Percentiles rank a stretch among this genome's conserved stretches.
Conservation (phyloP, 2,329 filamentous ascomycete genomes). For the Chrysoporthe austroafricana region DNA sequence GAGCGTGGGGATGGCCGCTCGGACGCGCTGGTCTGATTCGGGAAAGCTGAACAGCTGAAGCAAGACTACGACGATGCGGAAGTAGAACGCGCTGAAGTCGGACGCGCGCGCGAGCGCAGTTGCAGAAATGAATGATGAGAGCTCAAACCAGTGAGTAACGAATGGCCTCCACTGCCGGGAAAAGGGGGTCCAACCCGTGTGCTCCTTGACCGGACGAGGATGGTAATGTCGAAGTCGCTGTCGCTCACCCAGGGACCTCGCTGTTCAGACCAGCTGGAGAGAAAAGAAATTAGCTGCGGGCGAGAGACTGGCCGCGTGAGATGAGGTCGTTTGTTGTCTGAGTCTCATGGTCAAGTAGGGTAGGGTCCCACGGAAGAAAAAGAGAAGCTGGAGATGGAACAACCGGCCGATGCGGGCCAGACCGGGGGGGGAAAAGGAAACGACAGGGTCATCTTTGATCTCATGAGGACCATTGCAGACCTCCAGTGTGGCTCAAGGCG, state of each 20-base stretch:
- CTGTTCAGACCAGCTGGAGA: constrained; percentile 28
- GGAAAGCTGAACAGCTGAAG: constrained; percentile 7
- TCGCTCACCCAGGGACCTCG: constrained; percentile 13
- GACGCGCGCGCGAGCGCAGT: constrained; percentile 11
- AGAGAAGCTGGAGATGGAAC: constrained; percentile 20
- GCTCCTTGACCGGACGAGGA: constrained; percentile 2
- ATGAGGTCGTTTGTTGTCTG: constrained; percentile 21
- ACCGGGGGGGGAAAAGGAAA: constrained; percentile 15
- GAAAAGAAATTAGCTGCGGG: constrained; percentile 28
- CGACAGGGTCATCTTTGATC: constrained; percentile 27
- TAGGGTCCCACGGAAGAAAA: constrained; percentile 11
- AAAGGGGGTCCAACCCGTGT: constrained; percentile 8
- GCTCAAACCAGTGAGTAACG: constrained; percentile 28
- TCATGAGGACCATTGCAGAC: constrained; percentile 27
- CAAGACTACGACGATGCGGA: constrained; percentile 4
- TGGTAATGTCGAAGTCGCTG: constrained; percentile 1
- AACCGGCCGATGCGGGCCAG: constrained; percentile 16
- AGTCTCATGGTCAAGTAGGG: constrained; percentile 19
- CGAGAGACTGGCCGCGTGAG: constrained; percentile 21
- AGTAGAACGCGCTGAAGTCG: constrained; percentile 4
- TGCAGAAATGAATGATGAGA: constrained; percentile 15
- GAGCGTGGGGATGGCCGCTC: constrained; percentile 13
- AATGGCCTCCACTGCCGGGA: constrained; percentile 18
- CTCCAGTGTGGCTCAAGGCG: constrained; percentile 15
- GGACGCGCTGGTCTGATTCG: constrained; percentile 3